These are phyloP conservation scores for Wallemia hederae DNA, from an alignment of 1,284 basidiomycete species.

Conservation along the genomic window DNA sequence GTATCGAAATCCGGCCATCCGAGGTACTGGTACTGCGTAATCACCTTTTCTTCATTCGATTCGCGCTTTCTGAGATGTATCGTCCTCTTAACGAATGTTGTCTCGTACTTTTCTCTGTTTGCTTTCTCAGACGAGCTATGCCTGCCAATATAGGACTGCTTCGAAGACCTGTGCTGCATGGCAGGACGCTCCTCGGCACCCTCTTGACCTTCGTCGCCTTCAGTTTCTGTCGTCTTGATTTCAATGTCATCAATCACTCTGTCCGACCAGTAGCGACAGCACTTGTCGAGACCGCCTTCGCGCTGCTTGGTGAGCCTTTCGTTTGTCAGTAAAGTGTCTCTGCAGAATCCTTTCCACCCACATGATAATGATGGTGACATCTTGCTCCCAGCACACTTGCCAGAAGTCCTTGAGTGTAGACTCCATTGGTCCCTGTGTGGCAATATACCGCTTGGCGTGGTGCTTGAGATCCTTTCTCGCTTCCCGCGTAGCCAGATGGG, in stretches of 20 bases:
- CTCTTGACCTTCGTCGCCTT: not conserved
- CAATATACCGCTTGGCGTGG: conserved; percentile 50
- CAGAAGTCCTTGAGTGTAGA: conserved; percentile 80
- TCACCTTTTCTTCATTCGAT: conserved; percentile 7
- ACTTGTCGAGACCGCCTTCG: conserved; percentile 67
- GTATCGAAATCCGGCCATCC: conserved; percentile 88
- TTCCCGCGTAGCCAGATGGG: conserved; percentile 8
- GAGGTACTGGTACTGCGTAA: conserved; percentile 60
- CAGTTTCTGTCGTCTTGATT: not conserved
- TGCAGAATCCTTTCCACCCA: conserved; percentile 20
- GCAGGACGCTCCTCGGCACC: too few species aligned
- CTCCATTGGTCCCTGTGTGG: conserved; percentile 79
- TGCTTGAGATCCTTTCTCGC: conserved; percentile 23
- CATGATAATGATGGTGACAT: conserved; percentile 28
- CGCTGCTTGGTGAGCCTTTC: conserved; percentile 75
- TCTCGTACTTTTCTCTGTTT: not conserved
- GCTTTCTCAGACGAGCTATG: not conserved
- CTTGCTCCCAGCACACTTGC: conserved; percentile 32
- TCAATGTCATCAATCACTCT: conserved; percentile 3
- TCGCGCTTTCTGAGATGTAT: not conserved
- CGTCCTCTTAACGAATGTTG: not conserved
- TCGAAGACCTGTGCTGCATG: not conserved
- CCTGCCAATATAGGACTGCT: not conserved
- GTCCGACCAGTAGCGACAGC: conserved; percentile 58
- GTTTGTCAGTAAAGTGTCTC: not conserved